phyloP scores from a whole-genome alignment of 192 early-diverging fungal genomes.

The Pecoramyces ruminantium region DNA sequence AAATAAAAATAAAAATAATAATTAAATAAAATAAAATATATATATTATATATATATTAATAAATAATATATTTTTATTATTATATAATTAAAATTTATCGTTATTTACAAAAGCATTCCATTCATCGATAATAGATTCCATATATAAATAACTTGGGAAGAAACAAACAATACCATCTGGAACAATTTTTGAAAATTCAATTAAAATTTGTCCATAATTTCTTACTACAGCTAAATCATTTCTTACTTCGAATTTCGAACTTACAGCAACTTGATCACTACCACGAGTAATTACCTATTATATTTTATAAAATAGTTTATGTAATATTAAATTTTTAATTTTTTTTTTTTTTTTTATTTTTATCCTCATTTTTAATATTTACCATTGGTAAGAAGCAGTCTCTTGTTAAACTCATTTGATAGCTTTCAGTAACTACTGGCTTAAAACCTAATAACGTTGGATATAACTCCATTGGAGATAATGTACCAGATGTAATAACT shows the following conservation, averaged over 20 bases:
- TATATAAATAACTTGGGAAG: constrained; percentile 96
- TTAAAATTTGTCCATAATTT: constrained; percentile 93
- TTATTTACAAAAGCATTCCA: constrained; percentile 85
- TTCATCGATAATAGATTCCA: constrained; percentile 95
- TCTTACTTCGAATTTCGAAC: constrained; percentile 94
- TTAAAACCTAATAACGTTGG: constrained; percentile 82
- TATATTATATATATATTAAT: too few species aligned
- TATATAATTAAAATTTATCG: neutral
- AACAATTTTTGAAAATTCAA: constrained; percentile 81
- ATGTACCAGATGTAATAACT: constrained; percentile 96
- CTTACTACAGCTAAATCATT: constrained; percentile 97
- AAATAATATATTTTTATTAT: too few species aligned
- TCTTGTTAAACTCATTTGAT: constrained; percentile 88
- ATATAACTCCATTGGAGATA: constrained; percentile 97
- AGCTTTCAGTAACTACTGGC: constrained; percentile 77
- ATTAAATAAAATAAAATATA: too few species aligned
- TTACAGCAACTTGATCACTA: constrained; percentile 94
- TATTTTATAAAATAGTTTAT: too few species aligned
- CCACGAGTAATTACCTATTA: constrained; percentile 75
- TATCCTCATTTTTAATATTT: too few species aligned
- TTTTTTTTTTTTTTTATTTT: too few species aligned
- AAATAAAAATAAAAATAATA: too few species aligned
- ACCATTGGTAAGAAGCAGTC: constrained; percentile 92
- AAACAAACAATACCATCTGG: constrained; percentile 97
- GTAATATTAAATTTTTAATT: too few species aligned